phyloP scores from a whole-genome alignment of 495 filamentous ascomycete genomes.

The Trichocladium antarcticum region DNA sequence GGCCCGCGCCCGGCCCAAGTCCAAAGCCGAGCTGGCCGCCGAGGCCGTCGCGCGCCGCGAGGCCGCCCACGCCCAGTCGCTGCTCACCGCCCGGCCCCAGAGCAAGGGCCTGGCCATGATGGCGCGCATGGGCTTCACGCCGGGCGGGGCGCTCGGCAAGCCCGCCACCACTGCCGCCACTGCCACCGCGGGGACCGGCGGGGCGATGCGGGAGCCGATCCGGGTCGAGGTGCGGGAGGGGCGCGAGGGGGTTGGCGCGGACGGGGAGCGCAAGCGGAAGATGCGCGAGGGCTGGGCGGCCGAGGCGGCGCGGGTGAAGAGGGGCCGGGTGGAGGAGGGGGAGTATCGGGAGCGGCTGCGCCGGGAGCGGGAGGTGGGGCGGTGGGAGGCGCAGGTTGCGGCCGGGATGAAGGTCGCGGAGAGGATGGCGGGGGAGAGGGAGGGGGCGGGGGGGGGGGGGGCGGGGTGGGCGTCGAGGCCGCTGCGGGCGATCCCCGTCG shows the following conservation, averaged over 20 bases:
- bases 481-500: conserved; percentile 55
- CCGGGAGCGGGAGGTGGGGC: conserved; percentile 57
- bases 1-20: conserved; percentile 50
- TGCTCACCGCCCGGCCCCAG: conserved; percentile 35
- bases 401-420: conserved; percentile 79
- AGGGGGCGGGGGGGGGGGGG: conserved; percentile 13
- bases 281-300: conserved; percentile 53
- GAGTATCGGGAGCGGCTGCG: conserved; percentile 67
- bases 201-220: conserved; percentile 46
- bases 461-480: conserved; percentile 25
- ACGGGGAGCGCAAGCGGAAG: conserved; percentile 72
- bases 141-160: conserved; percentile 29
- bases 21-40: conserved; percentile 69
- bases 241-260: conserved; percentile 75
- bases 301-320: conserved; percentile 43
- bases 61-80: conserved; percentile 56
- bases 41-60: conserved; percentile 62
- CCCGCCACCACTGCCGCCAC: too few relatives aligned
- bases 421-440: conserved; percentile 47
- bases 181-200: neutral
- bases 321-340: conserved; percentile 54
- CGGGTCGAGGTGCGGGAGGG: conserved; percentile 62
- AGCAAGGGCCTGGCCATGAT: conserved; percentile 92
- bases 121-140: conserved; percentile 87
- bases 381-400: conserved; percentile 53